A percentile compares a stretch with the other conserved stretches of the same genome.
Evolutionary conservation across 768 basidiomycete genomes (phyloP).

Genomic region (Cystofilobasidium macerans): DNA sequence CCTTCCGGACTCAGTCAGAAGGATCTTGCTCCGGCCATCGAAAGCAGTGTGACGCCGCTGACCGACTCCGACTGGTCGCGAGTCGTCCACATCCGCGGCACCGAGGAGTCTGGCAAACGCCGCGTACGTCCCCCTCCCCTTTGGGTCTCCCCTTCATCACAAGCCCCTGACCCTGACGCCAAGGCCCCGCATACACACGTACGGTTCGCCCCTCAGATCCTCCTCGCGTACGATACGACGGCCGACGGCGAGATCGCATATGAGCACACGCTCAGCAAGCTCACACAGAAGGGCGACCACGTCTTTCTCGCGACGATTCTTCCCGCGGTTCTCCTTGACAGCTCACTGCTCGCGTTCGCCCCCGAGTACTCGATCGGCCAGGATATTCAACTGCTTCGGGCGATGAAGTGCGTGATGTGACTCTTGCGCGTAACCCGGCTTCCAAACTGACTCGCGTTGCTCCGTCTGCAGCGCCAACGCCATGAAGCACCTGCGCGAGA

Average conservation of each 20-base stretch:
- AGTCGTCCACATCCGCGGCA: slow-evolving; percentile 1
- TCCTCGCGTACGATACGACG: slow-evolving; percentile 4
- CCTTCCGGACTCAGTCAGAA: neutral
- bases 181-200: neutral
- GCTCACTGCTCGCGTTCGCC: neutral
- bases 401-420: neutral
- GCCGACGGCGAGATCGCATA: slow-evolving; percentile 5
- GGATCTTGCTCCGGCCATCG: neutral
- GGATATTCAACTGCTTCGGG: neutral
- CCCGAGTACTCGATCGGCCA: neutral
- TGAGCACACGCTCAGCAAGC: neutral
- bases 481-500: neutral
- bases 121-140: neutral
- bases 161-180: too few relatives aligned
- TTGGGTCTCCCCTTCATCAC: neutral
- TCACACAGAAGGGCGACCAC: neutral
- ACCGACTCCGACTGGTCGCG: neutral
- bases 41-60: neutral
- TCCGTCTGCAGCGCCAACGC: neutral
- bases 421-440: neutral
- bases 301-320: slow-evolving; percentile 12
- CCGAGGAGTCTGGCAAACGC: slow-evolving; percentile 4
- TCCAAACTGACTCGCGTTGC: neutral
- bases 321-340: neutral
- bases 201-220: neutral